Percentiles rank a stretch among this genome's conserved stretches.
Evolutionary conservation across 345 rosid species (phyloP).

Genomic region (Hibiscus syriacus): DNA sequence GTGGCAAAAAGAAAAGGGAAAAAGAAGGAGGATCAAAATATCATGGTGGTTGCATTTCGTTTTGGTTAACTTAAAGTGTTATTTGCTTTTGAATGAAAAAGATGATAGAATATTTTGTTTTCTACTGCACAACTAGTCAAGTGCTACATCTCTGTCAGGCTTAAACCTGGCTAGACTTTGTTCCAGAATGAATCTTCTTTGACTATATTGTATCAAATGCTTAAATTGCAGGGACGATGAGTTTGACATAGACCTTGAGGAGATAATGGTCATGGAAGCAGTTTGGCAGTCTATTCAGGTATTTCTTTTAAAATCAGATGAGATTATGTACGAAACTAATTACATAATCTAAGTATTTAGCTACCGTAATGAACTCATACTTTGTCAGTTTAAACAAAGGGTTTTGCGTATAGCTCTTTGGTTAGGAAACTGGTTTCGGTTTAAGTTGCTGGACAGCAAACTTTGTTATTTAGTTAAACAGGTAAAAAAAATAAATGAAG

Average conservation of each 20-base stretch:
- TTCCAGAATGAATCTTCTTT: background rate
- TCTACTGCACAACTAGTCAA: background rate
- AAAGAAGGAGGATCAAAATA: background rate
- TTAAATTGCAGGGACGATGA: constrained; percentile 66
- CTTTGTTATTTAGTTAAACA: background rate
- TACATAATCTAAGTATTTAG: background rate
- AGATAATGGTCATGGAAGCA: constrained; percentile 94
- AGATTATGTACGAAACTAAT: background rate
- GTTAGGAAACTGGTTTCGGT: background rate
- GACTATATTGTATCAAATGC: constrained; percentile 1
- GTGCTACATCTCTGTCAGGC: background rate
- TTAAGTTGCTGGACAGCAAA: background rate
- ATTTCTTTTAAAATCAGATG: background rate
- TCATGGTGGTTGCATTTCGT: background rate
- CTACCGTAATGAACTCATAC: background rate
- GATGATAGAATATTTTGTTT: background rate
- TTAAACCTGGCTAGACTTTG: background rate
- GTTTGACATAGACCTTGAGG: constrained; percentile 90
- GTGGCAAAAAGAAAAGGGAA: background rate
- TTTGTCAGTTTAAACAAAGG: background rate
- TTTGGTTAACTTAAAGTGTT: background rate
- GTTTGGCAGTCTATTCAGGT: constrained; percentile 97
- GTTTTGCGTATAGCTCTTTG: background rate
- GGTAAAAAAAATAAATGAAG: background rate
- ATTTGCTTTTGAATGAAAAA: constrained; percentile 2